Percentiles rank a stretch among this genome's conserved stretches.
phyloP scores from a whole-genome alignment of 2,329 filamentous ascomycete species.

The Colletotrichum cuscutae region DNA sequence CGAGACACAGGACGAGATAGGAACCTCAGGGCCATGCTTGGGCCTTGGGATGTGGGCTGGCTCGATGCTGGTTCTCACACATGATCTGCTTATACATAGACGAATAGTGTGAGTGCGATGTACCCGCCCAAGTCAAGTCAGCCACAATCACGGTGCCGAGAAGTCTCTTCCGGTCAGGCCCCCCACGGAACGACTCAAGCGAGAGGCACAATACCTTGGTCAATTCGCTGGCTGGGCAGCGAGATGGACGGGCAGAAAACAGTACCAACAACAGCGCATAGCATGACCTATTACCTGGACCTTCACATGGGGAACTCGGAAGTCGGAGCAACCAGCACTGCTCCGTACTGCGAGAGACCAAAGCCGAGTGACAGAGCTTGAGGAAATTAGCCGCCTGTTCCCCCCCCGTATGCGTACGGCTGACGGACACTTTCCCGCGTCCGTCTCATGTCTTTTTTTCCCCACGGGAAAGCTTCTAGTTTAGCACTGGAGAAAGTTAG shows the following conservation, averaged over 20 bases:
- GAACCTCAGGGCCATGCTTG: neutral
- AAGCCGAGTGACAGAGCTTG: neutral
- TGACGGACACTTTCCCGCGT: neutral
- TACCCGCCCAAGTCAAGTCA: neutral
- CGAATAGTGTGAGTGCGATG: neutral
- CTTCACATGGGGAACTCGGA: neutral
- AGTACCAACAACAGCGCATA: neutral
- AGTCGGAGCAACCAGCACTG: neutral
- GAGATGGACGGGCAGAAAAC: conserved; percentile 20
- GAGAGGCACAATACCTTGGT: neutral
- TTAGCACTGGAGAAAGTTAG: neutral
- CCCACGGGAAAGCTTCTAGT: neutral
- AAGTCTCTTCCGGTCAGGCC: neutral
- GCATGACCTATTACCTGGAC: neutral
- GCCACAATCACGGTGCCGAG: neutral
- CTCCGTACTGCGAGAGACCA: neutral
- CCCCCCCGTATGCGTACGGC: neutral
- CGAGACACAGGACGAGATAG: neutral
- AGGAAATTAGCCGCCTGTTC: neutral
- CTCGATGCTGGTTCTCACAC: neutral
- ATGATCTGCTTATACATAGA: neutral
- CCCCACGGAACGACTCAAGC: neutral
- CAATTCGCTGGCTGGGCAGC: conserved; percentile 2
- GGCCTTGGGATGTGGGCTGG: conserved; percentile 22
- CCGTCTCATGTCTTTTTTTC: neutral